phyloP scores from a whole-genome alignment of 306 rosid genomes.

The Cicer judaicum region DNA sequence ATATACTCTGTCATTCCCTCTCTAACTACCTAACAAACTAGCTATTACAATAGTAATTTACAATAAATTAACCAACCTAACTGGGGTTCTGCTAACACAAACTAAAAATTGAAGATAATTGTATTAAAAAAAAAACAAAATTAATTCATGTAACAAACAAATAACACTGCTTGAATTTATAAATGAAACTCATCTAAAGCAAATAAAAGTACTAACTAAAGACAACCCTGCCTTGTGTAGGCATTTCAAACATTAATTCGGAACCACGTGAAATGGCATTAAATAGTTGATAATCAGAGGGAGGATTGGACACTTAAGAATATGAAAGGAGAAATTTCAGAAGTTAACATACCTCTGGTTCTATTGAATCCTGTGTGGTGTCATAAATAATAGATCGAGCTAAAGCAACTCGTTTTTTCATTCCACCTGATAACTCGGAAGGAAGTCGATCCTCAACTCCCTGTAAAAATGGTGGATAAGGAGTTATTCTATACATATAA shows the following conservation, averaged over 20 bases:
- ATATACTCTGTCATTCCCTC: background rate
- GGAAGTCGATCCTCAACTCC: conserved; percentile 94
- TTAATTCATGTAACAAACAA: background rate
- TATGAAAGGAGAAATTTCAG: conserved; percentile 18
- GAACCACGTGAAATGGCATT: conserved; percentile 13
- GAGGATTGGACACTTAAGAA: conserved; percentile 12
- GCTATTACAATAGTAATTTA: background rate
- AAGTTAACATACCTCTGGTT: conserved; percentile 83
- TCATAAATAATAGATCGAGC: conserved; percentile 93
- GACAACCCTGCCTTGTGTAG: background rate
- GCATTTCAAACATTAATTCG: conserved; percentile 5
- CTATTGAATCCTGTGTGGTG: conserved; percentile 68
- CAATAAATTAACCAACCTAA: conserved; percentile 5
- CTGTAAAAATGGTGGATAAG: conserved; percentile 43
- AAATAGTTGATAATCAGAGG: conserved; percentile 29
- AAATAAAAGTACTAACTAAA: conserved; percentile 21
- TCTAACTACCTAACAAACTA: conserved; percentile 13
- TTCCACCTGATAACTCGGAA: conserved; percentile 98
- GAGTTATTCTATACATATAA: conserved; percentile 31
- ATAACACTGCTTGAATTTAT: conserved; percentile 4
- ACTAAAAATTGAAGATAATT: conserved; percentile 18
- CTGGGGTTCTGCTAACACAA: background rate
- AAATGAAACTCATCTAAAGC: conserved; percentile 30
- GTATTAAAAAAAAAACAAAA: conserved; percentile 9
- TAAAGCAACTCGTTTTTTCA: conserved; percentile 98